phyloP scores from a whole-genome alignment of 1,284 basidiomycete species.

The Ceratobasidium sp. region DNA sequence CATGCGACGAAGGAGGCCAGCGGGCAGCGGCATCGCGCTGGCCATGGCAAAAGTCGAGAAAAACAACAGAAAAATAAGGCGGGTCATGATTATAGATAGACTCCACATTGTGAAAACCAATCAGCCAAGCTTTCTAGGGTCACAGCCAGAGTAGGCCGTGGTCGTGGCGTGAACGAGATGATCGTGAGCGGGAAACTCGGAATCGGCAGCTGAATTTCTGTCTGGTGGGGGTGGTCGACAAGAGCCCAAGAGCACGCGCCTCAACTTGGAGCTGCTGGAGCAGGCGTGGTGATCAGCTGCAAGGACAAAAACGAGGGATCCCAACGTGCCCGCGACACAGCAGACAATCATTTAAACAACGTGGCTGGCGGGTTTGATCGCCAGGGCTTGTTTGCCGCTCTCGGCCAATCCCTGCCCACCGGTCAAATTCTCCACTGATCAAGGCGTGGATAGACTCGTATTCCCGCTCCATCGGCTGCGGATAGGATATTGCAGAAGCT shows the following conservation, averaged over 20 bases:
- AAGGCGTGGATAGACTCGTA: conserved; percentile 1
- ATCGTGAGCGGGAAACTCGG: conserved; percentile 5
- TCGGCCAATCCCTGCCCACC: neutral
- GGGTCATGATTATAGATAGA: neutral
- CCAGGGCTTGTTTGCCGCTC: neutral
- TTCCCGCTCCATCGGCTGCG: neutral
- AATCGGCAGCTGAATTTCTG: conserved; percentile 18
- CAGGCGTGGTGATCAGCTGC: conserved; percentile 30
- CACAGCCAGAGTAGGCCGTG: neutral
- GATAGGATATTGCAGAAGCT: conserved; percentile 7
- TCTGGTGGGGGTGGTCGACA: conserved; percentile 14
- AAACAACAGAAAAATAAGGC: neutral
- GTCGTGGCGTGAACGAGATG: conserved; percentile 5
- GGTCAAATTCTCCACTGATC: conserved; percentile 16
- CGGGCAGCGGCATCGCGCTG: conserved; percentile 25
- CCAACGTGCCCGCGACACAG: conserved; percentile 24
- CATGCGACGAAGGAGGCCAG: neutral
- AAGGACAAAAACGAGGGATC: conserved; percentile 6
- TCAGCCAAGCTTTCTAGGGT: neutral
- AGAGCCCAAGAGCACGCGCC: conserved; percentile 32
- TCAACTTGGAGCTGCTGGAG: conserved; percentile 5
- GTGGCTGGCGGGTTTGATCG: conserved; percentile 10
- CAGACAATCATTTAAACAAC: conserved; percentile 15
- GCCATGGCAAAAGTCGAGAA: neutral
- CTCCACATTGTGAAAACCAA: conserved; percentile 11